Evolutionary conservation across 1,284 basidiomycete genomes (phyloP), one percentile per base, ranked within the genome.

Genomic region (Rhizopogon parksii): DNA sequence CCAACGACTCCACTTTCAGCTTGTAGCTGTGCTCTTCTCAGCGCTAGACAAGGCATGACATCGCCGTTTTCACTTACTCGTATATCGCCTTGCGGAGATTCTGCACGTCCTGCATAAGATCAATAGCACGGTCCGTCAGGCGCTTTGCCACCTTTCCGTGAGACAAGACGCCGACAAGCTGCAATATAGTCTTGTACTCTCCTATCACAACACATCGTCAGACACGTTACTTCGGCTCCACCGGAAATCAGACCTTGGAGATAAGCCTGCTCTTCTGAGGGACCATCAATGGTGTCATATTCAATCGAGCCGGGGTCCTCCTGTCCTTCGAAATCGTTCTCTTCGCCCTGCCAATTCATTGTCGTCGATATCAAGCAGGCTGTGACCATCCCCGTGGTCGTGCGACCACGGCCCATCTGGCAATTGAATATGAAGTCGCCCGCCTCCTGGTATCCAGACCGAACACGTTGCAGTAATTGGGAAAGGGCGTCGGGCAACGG

Each of bases 171-270:
- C 90, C 88, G 43, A 96, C 89, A 42, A 99, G 85, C 60, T 96
- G 93, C 39, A 99, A 71, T 53, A 99, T 97, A 2, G 86, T 91
- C 71, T 97, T 97, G 75, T 97, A 99, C 65, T 99, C 95, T 46
- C 95, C 95, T 87, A 56, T 7, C 49, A n/a, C 49, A 19, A 38
- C 34, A 19, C 56, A 46, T 15, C 15, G 48, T 42, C 35, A 32
- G 17, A 21, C 12, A 34, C 19, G 14, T 4, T 21, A 21, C 14
- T 45, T 27, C 21, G n/a, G 38, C 9, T 6, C 21, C 4, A 30
- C 5, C 17, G 45, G 17, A 12, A 30, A 40, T 19, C 19, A 21
- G 6, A 87, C 92, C 92, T 71, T 91, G 85, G 46, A 91, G 72
- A 68, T 93, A 94, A 1, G 88, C 89, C 60, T 90, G 83, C 58